Conservation (phyloP, 495 filamentous ascomycete genomes). For the Cercophora samala region DNA sequence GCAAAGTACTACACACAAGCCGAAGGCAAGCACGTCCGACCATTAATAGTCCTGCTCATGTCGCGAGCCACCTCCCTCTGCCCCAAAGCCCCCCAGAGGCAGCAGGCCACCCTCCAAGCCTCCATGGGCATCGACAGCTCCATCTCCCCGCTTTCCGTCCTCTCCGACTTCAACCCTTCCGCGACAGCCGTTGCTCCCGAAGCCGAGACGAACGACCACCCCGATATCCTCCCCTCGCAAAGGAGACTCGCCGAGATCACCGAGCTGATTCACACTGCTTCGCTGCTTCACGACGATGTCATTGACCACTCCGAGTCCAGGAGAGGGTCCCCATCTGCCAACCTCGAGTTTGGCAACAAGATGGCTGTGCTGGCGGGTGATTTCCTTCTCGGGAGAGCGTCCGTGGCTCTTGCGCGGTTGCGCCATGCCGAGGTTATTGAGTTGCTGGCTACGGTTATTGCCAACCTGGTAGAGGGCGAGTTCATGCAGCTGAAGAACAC, state of each 20-base stretch:
- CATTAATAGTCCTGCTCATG: conserved; percentile 92
- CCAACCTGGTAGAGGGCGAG: conserved; percentile 95
- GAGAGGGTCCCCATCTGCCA: conserved; percentile 80
- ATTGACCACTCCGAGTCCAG: conserved; percentile 87
- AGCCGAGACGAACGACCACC: conserved; percentile 51
- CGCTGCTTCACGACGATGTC: conserved; percentile 95
- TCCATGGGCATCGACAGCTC: conserved; percentile 64
- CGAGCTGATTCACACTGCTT: conserved; percentile 94
- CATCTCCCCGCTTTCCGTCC: conserved; percentile 69
- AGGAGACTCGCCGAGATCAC: conserved; percentile 91
- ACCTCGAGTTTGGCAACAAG: conserved; percentile 94
- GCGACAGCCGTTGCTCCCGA: conserved; percentile 46
- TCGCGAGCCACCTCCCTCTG: conserved; percentile 81
- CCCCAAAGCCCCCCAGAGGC: conserved; percentile 56
- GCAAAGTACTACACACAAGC: conserved; percentile 98
- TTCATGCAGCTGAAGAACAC: conserved; percentile 99
- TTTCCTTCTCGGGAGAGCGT: conserved; percentile 88
- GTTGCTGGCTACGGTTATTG: conserved; percentile 90
- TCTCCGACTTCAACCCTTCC: conserved; percentile 79
- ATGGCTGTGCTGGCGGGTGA: conserved; percentile 97
- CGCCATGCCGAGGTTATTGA: conserved; percentile 92
- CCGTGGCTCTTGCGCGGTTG: conserved; percentile 85
- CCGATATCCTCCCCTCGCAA: conserved; percentile 87
- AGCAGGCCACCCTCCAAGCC: conserved; percentile 35
- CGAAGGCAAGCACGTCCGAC: conserved; percentile 94